Conservation (phyloP, 2,329 filamentous ascomycete genomes). For the Talaromyces albobiverticillius region DNA sequence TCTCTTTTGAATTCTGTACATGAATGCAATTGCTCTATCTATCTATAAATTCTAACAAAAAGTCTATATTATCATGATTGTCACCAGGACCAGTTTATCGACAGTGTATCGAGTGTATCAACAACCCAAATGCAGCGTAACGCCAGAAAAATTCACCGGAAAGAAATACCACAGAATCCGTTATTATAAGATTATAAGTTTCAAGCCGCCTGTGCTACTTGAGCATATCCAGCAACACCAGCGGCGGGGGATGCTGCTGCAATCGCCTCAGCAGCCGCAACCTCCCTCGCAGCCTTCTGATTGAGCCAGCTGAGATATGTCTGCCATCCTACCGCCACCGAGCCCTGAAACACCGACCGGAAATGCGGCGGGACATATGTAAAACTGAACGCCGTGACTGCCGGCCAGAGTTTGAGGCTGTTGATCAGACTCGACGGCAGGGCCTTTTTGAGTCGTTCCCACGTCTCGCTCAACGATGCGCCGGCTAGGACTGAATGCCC, state of each 20-base stretch:
- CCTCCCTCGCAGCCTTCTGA: slow-evolving; percentile 63
- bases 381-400: slow-evolving; percentile 81
- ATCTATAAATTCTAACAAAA: slow-evolving; percentile 1
- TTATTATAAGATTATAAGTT: no score
- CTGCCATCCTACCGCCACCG: slow-evolving; percentile 86
- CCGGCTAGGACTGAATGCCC: slow-evolving; percentile 74
- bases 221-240: neutral
- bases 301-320: slow-evolving; percentile 84
- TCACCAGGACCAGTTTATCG: no score
- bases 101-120: no score
- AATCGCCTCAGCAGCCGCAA: slow-evolving; percentile 35
- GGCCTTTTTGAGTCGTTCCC: slow-evolving; percentile 69
- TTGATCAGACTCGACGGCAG: slow-evolving; percentile 75
- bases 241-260: no score
- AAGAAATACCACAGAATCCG: no score
- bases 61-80: neutral
- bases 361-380: slow-evolving; percentile 78
- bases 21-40: neutral
- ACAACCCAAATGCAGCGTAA: neutral
- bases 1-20: no score
- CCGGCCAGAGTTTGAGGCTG: slow-evolving; percentile 83
- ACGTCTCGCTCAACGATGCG: slow-evolving; percentile 60
- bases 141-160: no score
- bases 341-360: slow-evolving; percentile 73
- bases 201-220: slow-evolving; percentile 10